Evolutionary conservation across 345 rosid genomes (phyloP), one percentile per base, ranked within the genome.

Genomic region (Erodium maritimum): DNA sequence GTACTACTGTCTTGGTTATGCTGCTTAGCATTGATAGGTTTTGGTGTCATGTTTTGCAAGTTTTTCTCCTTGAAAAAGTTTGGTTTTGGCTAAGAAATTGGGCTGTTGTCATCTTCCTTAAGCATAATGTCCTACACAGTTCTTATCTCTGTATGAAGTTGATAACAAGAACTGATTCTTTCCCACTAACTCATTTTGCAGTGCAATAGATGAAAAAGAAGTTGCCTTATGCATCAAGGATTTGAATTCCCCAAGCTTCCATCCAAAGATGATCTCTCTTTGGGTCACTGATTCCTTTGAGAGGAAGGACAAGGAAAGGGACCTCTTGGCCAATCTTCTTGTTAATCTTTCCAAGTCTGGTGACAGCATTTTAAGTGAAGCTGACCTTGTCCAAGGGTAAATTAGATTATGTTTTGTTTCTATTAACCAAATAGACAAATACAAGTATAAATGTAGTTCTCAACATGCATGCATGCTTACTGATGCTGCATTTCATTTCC

Each of bases 251-350:
- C 80, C 85, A 17, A 72, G 79, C 69, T 94, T 79, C 71, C 87
- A 90, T 69, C 87, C 99, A 17, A 68, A 88, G 51, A 81, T 90
- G 97, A 70, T 94, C 69, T 85, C 93, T 60, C 78, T 83, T 8
- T 94, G 99, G 99, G 87, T 94, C 2, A 77, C 74, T 1, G 97
- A 94, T 81, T 94, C 96, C 11, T 94, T 94, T 58, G 99, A 94
- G 80, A 81, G 96, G 75, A 87, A 90, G 75, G 95, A 85, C 70
- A 62, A 69, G 69, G 99, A 94, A 65, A 79, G 96, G 58, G 91
- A 87, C 72, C 77, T 90, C 22, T 77, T 94, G 74, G 80, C 95
- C 17, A 65, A 79, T 79, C 99, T 94, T 52, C 91, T 90, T 29
- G 77, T 84, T 55, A 81, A 59, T 66, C 91, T 90, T 12, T 52